Conservation (phyloP, 257 asterid genomes). For the Primulina huaijiensis region DNA sequence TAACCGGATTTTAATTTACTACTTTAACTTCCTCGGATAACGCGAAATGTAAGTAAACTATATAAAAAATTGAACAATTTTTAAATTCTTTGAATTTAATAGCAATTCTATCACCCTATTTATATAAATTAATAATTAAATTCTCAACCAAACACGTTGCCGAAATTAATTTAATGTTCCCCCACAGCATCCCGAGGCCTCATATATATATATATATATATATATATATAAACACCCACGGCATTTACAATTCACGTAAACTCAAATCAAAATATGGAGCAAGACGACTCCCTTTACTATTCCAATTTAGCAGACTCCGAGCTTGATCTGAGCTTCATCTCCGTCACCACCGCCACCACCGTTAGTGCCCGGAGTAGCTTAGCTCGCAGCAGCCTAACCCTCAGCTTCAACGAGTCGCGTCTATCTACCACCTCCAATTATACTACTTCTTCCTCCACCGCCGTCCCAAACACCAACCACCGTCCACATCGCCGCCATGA, state of each 20-base stretch:
- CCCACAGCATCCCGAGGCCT: conserved; percentile 9
- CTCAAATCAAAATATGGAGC: conserved; percentile 38
- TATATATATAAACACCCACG: neutral
- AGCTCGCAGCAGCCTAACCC: conserved; percentile 32
- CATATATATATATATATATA: neutral
- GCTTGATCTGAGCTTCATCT: conserved; percentile 71
- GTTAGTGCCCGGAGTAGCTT: conserved; percentile 68
- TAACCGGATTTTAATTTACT: no score
- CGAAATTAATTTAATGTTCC: conserved; percentile 40
- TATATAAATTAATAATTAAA: conserved; percentile 11
- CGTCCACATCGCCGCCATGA: conserved; percentile 77
- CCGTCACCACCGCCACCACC: conserved; percentile 51
- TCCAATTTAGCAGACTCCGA: conserved; percentile 59
- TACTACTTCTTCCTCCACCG: conserved; percentile 33
- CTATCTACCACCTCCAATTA: conserved; percentile 44
- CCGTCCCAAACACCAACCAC: conserved; percentile 42
- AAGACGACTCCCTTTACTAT: conserved; percentile 33
- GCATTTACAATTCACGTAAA: neutral
- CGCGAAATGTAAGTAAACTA: no score
- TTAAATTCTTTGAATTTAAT: no score
- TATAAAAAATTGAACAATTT: no score
- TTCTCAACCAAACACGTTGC: conserved; percentile 54
- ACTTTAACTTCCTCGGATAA: no score
- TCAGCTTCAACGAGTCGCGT: conserved; percentile 82
- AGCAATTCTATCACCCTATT: neutral